A percentile compares a stretch with the other conserved stretches of the same genome.
Evolutionary conservation across 306 rosid genomes (phyloP).

Genomic region (Citrullus colocynthis): DNA sequence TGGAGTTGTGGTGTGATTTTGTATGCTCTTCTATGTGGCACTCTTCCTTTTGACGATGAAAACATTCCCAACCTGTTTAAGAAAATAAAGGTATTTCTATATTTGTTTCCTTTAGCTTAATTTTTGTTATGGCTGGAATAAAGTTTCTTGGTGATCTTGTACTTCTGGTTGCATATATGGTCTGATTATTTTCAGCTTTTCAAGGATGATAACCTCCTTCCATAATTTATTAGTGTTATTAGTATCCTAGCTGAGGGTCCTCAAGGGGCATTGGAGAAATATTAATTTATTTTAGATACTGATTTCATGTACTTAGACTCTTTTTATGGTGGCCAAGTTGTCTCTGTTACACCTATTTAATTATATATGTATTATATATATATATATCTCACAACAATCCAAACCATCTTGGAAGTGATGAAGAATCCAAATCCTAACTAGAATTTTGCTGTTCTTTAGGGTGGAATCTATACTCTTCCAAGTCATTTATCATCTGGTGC

Average conservation of each 20-base stretch:
- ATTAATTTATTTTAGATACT: not conserved
- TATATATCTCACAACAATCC: not conserved
- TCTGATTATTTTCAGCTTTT: not conserved
- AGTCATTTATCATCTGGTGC: conserved; percentile 93
- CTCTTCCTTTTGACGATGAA: conserved; percentile 94
- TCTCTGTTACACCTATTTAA: not conserved
- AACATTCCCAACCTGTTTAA: conserved; percentile 81
- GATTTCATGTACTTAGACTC: not conserved
- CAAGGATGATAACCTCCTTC: not conserved
- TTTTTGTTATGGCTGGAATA: not conserved
- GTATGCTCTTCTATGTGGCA: conserved; percentile 89
- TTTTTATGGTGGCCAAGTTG: not conserved
- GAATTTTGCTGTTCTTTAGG: conserved; percentile 29
- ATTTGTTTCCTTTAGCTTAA: not conserved
- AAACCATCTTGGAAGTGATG: not conserved
- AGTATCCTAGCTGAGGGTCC: not conserved
- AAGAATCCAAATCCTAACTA: not conserved
- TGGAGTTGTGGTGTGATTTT: conserved; percentile 85
- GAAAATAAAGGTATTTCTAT: conserved; percentile 63
- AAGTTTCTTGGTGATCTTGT: not conserved
- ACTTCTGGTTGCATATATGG: not conserved
- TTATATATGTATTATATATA: not conserved
- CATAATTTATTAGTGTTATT: not conserved
- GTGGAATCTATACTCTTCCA: conserved; percentile 93
- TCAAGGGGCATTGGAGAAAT: not conserved